These are phyloP conservation scores for Venturia carpophila DNA, from an alignment of 2,329 filamentous ascomycete genomes.

Conservation along the genomic window DNA sequence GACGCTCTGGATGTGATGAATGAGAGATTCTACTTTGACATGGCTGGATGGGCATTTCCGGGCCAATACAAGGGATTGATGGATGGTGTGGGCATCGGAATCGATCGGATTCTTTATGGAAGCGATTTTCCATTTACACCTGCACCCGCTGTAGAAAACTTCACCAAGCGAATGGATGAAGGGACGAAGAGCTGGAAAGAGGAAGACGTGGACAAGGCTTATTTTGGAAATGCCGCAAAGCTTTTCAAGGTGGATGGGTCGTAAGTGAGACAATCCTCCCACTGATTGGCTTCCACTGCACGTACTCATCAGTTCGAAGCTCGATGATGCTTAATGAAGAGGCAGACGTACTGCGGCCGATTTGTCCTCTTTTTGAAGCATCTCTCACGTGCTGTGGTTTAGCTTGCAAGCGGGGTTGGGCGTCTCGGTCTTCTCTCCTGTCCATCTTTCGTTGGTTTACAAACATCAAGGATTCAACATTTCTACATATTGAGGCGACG, in stretches of 20 bases:
- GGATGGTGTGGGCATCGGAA: conserved; percentile 31
- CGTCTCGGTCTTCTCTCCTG: neutral
- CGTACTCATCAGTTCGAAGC: neutral
- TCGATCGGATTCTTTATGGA: conserved; percentile 43
- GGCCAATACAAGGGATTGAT: conserved; percentile 44
- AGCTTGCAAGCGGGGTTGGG: too few relatives aligned
- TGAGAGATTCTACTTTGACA: conserved; percentile 44
- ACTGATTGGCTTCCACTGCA: neutral
- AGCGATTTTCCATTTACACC: conserved; percentile 47
- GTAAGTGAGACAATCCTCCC: neutral
- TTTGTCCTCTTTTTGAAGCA: too few relatives aligned
- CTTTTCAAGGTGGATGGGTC: conserved; percentile 11
- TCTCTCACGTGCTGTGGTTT: too few relatives aligned
- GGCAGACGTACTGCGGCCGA: too few relatives aligned
- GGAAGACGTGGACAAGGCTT: conserved; percentile 13
- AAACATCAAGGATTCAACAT: neutral
- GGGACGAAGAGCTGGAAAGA: conserved; percentile 23
- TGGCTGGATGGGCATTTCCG: conserved; percentile 45
- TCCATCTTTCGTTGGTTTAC: too few relatives aligned
- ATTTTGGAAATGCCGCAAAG: conserved; percentile 12
- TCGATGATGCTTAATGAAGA: neutral
- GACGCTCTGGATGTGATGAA: conserved; percentile 29
- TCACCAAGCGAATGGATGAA: conserved; percentile 36
- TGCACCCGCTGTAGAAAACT: conserved; percentile 29
- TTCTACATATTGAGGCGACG: neutral